Base-by-base conservation (phyloP, 2,329 filamentous ascomycete genomes). In the Alternaria infectoria region DNA sequence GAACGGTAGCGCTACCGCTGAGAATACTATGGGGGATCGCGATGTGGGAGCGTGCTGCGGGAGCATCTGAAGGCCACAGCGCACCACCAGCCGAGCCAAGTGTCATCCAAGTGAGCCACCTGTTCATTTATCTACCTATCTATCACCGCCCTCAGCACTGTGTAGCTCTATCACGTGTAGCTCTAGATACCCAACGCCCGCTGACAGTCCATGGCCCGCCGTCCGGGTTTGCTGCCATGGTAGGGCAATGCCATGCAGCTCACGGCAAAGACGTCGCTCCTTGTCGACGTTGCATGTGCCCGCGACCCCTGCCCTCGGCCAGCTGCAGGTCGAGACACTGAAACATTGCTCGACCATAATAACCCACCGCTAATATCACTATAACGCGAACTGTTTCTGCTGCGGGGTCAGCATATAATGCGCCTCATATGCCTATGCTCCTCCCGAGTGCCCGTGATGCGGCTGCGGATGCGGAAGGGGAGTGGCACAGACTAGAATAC, bases 1-100 rank as follows among this genome's bases (percentile, higher is more conserved):
- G 61, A 57, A 54, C 61, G 64, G 59, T 61, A 59, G 64, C 64
- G 64, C 47, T 62, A 62, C 64, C 64, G 64, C 19, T 58, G 51
- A 32, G 30, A 58, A 61, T 56, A 40, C 36, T 40, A 62, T 58
- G 50, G 64, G 57, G 55, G 61, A 66, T 54, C 56, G 36, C n/a
- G 36, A 40, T 40, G 36, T 40, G 36, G 36, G 36, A 40, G 36
- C 36, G 36, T 40, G 57, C 51, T 30, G 49, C 44, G 58, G 58
- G 62, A 61, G 58, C 62, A 59, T 60, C 50, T 55, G 43, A 40
- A 55, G 56, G 63, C 57, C 54, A 50, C 17, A 60, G 63, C 25
- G 46, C 63, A 32, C 46, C 21, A 28, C n/a, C 15, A n/a, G 17
- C 25, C 25, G 45, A 30, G 49, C 21, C 54, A 55, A 55, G 49